Evolutionary conservation across 129 eudicot genomes (phyloP).

Genomic region (Calendula officinalis): DNA sequence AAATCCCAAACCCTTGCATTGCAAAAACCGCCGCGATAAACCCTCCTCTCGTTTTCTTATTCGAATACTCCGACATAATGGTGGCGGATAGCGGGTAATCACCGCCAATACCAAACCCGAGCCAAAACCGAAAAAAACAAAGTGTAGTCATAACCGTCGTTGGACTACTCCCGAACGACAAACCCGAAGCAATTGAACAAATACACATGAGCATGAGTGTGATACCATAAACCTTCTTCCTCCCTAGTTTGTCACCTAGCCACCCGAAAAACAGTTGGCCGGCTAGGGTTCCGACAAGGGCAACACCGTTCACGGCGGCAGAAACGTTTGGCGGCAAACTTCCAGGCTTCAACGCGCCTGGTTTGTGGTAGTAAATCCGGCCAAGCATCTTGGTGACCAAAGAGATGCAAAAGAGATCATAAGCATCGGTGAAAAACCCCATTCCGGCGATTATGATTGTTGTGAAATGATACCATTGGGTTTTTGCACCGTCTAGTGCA

Average conservation of each 20-base stretch:
- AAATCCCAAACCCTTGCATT: not conserved
- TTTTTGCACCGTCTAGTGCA: slow-evolving; percentile 32
- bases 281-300: slow-evolving; percentile 1
- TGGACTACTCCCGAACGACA: not conserved
- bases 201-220: slow-evolving; percentile 5
- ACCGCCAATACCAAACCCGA: not conserved
- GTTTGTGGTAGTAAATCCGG: slow-evolving; percentile 9
- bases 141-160: not conserved
- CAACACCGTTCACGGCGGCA: not conserved
- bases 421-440: slow-evolving; percentile 15
- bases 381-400: slow-evolving; percentile 5
- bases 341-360: not conserved
- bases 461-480: not conserved
- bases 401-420: slow-evolving; percentile 6
- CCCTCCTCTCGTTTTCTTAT: not conserved
- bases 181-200: not conserved
- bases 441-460: slow-evolving; percentile 6
- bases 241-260: too few relatives aligned
- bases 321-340: not conserved
- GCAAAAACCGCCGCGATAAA: slow-evolving; percentile 46
- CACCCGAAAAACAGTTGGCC: too few relatives aligned
- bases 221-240: too few relatives aligned
- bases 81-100: slow-evolving; percentile 23
- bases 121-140: not conserved
- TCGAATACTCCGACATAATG: slow-evolving; percentile 50